phyloP scores from a whole-genome alignment of 192 early-diverging fungal species.

The Allomyces arbusculus region DNA sequence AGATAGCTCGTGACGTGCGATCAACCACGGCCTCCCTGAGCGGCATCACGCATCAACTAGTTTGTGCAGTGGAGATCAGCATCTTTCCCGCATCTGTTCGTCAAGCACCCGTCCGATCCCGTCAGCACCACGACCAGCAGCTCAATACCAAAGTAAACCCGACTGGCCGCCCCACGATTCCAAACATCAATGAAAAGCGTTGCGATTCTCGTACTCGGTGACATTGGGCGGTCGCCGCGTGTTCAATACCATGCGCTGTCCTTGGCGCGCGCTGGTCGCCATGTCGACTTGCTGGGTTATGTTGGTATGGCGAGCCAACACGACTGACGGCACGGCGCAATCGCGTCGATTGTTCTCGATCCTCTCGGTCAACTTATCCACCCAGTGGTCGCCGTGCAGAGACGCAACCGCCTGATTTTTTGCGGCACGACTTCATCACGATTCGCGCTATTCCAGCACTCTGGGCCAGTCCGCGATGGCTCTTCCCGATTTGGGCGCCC shows the following conservation, averaged over 20 bases:
- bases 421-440: slow-evolving; percentile 3
- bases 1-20: too few relatives aligned
- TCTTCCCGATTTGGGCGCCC: slow-evolving; percentile 47
- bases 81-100: too few relatives aligned
- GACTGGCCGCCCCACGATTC: too few relatives aligned
- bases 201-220: slow-evolving; percentile 49
- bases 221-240: slow-evolving; percentile 71
- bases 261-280: slow-evolving; percentile 37
- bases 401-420: slow-evolving; percentile 8
- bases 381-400: slow-evolving; percentile 1
- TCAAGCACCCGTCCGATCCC: too few relatives aligned
- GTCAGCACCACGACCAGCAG: too few relatives aligned
- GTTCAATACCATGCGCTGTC: slow-evolving; percentile 79
- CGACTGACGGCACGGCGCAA: not conserved
- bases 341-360: not conserved
- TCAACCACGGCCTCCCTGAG: too few relatives aligned
- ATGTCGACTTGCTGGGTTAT: slow-evolving; percentile 74
- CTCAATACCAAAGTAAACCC: too few relatives aligned
- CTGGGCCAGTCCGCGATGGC: slow-evolving; percentile 14
- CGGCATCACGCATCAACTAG: too few relatives aligned
- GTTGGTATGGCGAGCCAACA: slow-evolving; percentile 19
- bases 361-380: not conserved
- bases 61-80: too few relatives aligned
- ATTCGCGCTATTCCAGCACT: slow-evolving; percentile 7
- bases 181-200: not conserved